phyloP scores from a whole-genome alignment of 176 grass and related monocot genomes.

The Oryza coarctata region DNA sequence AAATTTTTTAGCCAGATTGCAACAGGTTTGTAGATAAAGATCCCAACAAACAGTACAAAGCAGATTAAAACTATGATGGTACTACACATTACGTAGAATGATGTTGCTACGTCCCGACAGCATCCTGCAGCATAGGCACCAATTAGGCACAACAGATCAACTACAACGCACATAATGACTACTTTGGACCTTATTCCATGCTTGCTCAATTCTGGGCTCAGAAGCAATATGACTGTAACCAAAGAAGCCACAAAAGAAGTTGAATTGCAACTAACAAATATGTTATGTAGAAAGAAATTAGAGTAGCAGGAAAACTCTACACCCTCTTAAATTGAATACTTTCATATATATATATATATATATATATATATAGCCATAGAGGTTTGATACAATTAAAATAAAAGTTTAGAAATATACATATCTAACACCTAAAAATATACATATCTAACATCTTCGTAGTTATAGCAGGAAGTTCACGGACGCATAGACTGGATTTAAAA shows the following conservation, averaged over 20 bases:
- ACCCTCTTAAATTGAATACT: too few relatives aligned
- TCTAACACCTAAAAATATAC: too few relatives aligned
- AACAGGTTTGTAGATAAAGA: neutral
- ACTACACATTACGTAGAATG: constrained; percentile 20
- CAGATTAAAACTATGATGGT: constrained; percentile 18
- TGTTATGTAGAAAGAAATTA: too few relatives aligned
- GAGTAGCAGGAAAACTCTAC: too few relatives aligned
- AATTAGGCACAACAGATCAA: constrained; percentile 19
- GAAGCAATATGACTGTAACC: constrained; percentile 50
- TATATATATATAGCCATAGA: too few relatives aligned
- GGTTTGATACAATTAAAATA: too few relatives aligned
- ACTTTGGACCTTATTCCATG: constrained; percentile 44
- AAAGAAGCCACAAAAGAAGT: constrained; percentile 56
- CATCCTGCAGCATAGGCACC: constrained; percentile 47
- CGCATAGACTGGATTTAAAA: too few relatives aligned
- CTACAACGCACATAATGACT: constrained; percentile 28
- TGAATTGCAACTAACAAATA: constrained; percentile 37
- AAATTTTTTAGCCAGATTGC: neutral
- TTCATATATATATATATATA: too few relatives aligned
- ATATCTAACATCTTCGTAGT: too few relatives aligned
- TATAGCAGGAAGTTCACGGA: too few relatives aligned
- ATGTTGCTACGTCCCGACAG: constrained; percentile 10
- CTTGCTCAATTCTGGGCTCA: constrained; percentile 34
- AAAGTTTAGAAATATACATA: too few relatives aligned
- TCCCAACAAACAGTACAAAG: neutral